Evolutionary conservation across 176 grass and related monocot species (phyloP).

Genomic region (Aegilops umbellulata): DNA sequence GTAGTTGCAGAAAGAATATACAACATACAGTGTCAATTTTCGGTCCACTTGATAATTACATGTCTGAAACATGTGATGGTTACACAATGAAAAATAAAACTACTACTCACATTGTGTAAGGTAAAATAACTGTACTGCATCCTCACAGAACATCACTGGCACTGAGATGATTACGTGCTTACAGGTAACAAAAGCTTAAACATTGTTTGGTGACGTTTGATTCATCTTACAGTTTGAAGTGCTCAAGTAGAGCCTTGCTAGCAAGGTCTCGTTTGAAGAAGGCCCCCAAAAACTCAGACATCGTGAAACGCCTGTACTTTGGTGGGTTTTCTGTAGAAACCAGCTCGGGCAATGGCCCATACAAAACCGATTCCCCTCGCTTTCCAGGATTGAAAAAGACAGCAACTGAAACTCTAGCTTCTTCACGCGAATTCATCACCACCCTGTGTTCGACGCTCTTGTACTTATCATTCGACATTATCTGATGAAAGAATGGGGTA

Average conservation of each 20-base stretch:
- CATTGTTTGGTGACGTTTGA: not conserved
- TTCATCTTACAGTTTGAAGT: conserved; percentile 51
- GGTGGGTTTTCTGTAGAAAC: conserved; percentile 47
- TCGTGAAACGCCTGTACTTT: conserved; percentile 53
- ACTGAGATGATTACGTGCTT: not conserved
- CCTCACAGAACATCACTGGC: not conserved
- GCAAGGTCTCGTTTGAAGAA: conserved; percentile 63
- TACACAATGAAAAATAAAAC: too few relatives aligned
- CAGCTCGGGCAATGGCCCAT: conserved; percentile 57
- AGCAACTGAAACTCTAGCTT: conserved; percentile 68
- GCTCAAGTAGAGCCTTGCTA: conserved; percentile 55
- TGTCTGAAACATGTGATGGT: too few relatives aligned
- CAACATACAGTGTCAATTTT: too few relatives aligned
- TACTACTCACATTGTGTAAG: too few relatives aligned
- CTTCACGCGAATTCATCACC: conserved; percentile 40
- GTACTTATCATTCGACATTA: conserved; percentile 75
- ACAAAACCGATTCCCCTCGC: conserved; percentile 44
- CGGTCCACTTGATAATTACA: too few relatives aligned
- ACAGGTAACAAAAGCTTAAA: not conserved
- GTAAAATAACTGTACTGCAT: too few relatives aligned
- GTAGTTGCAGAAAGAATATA: too few relatives aligned
- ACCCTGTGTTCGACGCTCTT: conserved; percentile 81
- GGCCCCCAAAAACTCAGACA: conserved; percentile 54
- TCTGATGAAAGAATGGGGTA: conserved; percentile 29
- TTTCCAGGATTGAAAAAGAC: conserved; percentile 71